Base-by-base conservation (phyloP, 805 yeast species). In the Clavispora santaluciae region DNA sequence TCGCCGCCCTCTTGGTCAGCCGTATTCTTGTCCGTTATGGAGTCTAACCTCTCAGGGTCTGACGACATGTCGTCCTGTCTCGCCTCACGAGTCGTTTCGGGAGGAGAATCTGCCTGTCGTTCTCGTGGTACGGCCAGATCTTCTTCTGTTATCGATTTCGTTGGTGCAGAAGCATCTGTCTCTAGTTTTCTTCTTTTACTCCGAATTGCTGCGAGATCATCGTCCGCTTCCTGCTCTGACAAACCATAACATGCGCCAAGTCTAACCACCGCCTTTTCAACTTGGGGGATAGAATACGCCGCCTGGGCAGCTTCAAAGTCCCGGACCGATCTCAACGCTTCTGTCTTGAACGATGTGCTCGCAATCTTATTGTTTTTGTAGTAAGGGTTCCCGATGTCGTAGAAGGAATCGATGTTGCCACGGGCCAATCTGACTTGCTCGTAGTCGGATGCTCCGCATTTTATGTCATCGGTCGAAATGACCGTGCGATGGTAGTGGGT, bases 361-460 rank as follows among this genome's bases (percentile, higher is more conserved):
- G 66, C 70, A 6, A 64, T 44, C 34, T 53, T 54, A 45, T 66
- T 64, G 36, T 57, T 61, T 26, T 54, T 56, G 34, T 46, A 25
- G 38, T 55, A 57, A n/a, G 36, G 40, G 37, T 60, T 59, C 34
- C 51, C 54, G 22, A 50, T 43, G 18, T 51, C 55, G 38, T 54
- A 52, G 39, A 41, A 48, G 25, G 53, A 43, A 38, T 54, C 59
- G 38, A 56, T 54, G 35, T 53, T 50, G 4, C 35, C 29, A 10
- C 41, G 13, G 18, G 43, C 26, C 23, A 42, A 21, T 16, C 44
- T 41, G 30, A 31, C 21, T 35, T 48, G 43, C 22, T 31, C 15
- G 40, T 39, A 16, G 11, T 43, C 48, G 6, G 40, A 44, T n/a
- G 39, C 42, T 5, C 40, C 28, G 7, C 37, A 35, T 16, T 44